Evolutionary conservation across 345 rosid species (phyloP).

Genomic region (Lumnitzera littorea): DNA sequence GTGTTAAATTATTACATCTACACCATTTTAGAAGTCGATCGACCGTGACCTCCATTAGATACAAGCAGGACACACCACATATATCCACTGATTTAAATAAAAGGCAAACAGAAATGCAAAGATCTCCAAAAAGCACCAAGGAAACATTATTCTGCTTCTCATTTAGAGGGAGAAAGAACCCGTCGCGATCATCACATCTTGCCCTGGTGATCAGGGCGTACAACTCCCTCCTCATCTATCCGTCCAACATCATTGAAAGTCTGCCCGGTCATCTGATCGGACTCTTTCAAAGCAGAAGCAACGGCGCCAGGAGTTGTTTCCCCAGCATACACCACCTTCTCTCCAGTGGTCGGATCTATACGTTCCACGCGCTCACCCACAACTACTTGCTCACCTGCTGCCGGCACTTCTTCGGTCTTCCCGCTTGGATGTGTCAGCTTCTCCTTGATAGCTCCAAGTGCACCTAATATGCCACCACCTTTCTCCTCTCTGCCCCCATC

Average conservation of each 20-base stretch:
- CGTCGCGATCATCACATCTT: constrained; percentile 15
- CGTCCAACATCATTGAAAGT: constrained; percentile 63
- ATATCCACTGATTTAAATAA: too few species aligned
- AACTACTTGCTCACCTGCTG: too few species aligned
- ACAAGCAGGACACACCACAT: too few species aligned
- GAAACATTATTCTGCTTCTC: background rate
- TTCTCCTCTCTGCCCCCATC: constrained; percentile 27
- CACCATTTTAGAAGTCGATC: too few species aligned
- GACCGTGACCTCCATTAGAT: too few species aligned
- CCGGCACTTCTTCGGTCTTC: constrained; percentile 22
- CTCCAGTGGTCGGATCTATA: background rate
- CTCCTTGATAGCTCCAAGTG: constrained; percentile 34
- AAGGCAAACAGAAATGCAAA: too few species aligned
- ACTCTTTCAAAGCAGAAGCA: constrained; percentile 21
- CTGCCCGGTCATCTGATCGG: constrained; percentile 60
- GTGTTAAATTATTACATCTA: too few species aligned
- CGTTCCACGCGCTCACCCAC: constrained; percentile 12
- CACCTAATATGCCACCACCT: constrained; percentile 28
- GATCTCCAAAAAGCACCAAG: background rate
- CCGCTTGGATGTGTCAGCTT: constrained; percentile 31
- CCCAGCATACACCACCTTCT: constrained; percentile 7
- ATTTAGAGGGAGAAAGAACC: background rate
- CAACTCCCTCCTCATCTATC: constrained; percentile 23
- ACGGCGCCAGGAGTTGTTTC: constrained; percentile 19
- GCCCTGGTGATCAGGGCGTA: constrained; percentile 12